Conservation (phyloP, 495 filamentous ascomycete genomes). For the Neurospora tetrasperma region DNA sequence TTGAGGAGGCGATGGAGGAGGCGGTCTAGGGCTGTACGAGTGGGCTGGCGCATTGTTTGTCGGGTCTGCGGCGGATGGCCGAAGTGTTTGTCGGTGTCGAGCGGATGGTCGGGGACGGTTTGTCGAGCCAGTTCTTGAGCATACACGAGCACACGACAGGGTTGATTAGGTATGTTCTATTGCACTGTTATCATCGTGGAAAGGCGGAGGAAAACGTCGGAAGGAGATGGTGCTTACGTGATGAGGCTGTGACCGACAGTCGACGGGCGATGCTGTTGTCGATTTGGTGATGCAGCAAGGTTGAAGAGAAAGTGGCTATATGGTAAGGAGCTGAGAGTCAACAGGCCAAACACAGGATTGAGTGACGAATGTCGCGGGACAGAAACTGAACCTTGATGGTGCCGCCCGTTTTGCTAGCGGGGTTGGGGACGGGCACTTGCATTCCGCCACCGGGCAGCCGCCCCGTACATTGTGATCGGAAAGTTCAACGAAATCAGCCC, state of each 20-base stretch:
- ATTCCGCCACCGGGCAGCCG: not conserved
- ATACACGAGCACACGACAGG: not conserved
- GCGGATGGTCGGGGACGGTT: not conserved
- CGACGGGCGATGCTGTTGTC: not conserved
- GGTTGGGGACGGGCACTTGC: not conserved
- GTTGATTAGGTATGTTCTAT: not conserved
- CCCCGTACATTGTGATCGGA: not conserved
- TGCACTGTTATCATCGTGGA: not conserved
- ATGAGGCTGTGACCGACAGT: not conserved
- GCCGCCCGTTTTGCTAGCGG: not conserved
- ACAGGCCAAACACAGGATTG: not conserved
- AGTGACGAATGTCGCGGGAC: not conserved
- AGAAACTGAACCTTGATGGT: not conserved
- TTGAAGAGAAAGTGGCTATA: not conserved
- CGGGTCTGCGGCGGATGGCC: not conserved
- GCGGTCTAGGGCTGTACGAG: not conserved
- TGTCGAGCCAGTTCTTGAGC: not conserved
- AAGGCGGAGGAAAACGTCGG: not conserved
- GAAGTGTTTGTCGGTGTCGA: not conserved
- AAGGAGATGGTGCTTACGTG: not conserved
- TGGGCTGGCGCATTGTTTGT: not conserved
- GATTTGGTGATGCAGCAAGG: not conserved
- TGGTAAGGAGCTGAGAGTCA: not conserved
- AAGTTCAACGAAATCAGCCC: not conserved
- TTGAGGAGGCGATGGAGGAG: slow-evolving; percentile 23